Evolutionary conservation across 2,329 filamentous ascomycete genomes (phyloP), one percentile per base, ranked within the genome.

Genomic region (Nothophoma quercina): DNA sequence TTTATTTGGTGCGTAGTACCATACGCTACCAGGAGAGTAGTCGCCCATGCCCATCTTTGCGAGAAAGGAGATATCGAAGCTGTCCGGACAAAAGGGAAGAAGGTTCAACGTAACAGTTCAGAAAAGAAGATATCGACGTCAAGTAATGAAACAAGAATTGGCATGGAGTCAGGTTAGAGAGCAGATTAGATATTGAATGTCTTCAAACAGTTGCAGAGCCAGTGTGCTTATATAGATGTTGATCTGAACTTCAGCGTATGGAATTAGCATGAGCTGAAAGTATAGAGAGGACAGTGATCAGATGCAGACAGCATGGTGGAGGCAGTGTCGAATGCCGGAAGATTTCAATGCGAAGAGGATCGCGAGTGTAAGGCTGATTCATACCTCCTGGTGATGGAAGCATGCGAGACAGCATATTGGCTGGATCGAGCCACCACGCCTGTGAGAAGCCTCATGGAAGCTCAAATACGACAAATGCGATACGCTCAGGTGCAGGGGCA

Each of bases 1-100:
- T 64, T 83, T 82, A 65, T 81, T 83, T 0, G 84, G 84, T 10
- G 77, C 78, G 55, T 85, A 85, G 59, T 63, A 71, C 71, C 73
- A 72, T 1, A 69, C 51, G 41, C 68, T 74, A 22, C 69, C 70
- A 0, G 67, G 62, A 23, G 66, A 71, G 44, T 70, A 71, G 38
- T 69, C 64, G 53, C 69, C 67, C 59, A 71, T 64, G 3, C 63
- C 68, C 69, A 71, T 72, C 21, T 59, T 63, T n/a, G n/a, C n/a
- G 42, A 16, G 16, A 10, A 7, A 29, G 51, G 18, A 19, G 34
- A 38, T 42, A 2, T 42, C n/a, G 21, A 32, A 18, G 18, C 7
- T 18, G 18, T 15, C 21, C 16, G 25, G 22, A 42, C n/a, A 36
- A 22, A 15, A 30, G 32, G 13, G 16, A 22, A 21, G 5, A 13